phyloP scores from a whole-genome alignment of 1,284 basidiomycete species.

The Porogramme epimiltina region DNA sequence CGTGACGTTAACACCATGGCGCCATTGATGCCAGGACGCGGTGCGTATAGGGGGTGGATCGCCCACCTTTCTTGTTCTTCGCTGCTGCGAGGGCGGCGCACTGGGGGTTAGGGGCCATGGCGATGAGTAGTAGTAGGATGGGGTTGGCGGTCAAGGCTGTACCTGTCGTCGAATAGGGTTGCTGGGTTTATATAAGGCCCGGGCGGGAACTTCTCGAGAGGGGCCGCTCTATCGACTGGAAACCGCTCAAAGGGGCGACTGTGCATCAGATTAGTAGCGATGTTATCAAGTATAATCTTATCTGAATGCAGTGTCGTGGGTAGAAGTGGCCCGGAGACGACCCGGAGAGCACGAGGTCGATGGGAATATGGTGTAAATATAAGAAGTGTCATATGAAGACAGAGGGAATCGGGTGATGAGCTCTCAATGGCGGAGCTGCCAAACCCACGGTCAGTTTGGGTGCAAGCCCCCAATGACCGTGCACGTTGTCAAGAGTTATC shows the following conservation, averaged over 20 bases:
- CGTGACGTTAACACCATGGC: background rate
- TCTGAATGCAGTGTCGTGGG: too few species aligned
- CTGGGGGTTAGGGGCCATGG: slow-evolving; percentile 47
- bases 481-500: too few species aligned
- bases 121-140: background rate
- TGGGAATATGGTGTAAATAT: too few species aligned
- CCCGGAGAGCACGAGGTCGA: too few species aligned
- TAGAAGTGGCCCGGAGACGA: too few species aligned
- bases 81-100: slow-evolving; percentile 62
- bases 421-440: too few species aligned
- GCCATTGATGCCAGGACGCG: background rate
- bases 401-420: too few species aligned
- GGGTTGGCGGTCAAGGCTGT: background rate
- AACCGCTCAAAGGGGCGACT: background rate
- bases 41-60: background rate
- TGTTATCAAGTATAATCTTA: slow-evolving; percentile 22
- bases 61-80: slow-evolving; percentile 49
- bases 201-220: background rate
- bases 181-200: slow-evolving; percentile 7
- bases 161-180: too few species aligned
- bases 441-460: too few species aligned
- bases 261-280: slow-evolving; percentile 16
- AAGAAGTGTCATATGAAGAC: too few species aligned
- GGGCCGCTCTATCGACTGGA: too few species aligned
- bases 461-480: too few species aligned